Evolutionary conservation across 495 filamentous ascomycete species (phyloP), one percentile per base, ranked within the genome.

Genomic region (Penicillium lagena): DNA sequence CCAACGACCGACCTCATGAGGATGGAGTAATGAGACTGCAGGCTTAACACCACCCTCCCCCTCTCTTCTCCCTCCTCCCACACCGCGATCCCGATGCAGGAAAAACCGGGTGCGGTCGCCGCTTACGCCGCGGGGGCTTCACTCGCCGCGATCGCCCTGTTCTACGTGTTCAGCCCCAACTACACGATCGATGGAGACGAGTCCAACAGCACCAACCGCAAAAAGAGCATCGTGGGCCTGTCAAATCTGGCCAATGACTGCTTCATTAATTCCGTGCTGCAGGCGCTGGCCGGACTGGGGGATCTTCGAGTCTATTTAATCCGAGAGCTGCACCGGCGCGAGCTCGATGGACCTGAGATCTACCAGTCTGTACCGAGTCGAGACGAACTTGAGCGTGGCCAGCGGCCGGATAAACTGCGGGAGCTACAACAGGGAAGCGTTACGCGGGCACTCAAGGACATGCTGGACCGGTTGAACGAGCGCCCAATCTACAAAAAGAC

Each of bases 201-300:
- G 39, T 73, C 81, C 14, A 76, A 75, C 41, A 72, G 75, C 33
- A 79, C 63, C 42, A 68, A 77, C 43, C 80, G 87, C 39, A 95
- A 91, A 67, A 90, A 89, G 60, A 86, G 86, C 47, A 85, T 90
- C 36, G 90, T 99, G 14, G 93, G 93, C 35, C 75, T 99, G 22
- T 72, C 75, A 12, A 99, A 99, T 56, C 79, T 89, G 4, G 94
- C 90, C 46, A 97, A 97, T 70, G 94, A 99, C 65, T 99, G 93
- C 72, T 99, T 97, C 71, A 96, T 99, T 71, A 99, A 99, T 65
- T 96, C 90, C 15, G 85, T 95, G 15, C 77, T 97, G 30, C 93
- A 99, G 67, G 89, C 88, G 0, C 74, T 99, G 13, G 91, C 94
- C n/a, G 93, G 93, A 1, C 73, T 97, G n/a, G 85, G 83, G 4